These are phyloP conservation scores for Eucalyptus guilfoylei DNA, from an alignment of 345 rosid genomes.

Conservation along the genomic window DNA sequence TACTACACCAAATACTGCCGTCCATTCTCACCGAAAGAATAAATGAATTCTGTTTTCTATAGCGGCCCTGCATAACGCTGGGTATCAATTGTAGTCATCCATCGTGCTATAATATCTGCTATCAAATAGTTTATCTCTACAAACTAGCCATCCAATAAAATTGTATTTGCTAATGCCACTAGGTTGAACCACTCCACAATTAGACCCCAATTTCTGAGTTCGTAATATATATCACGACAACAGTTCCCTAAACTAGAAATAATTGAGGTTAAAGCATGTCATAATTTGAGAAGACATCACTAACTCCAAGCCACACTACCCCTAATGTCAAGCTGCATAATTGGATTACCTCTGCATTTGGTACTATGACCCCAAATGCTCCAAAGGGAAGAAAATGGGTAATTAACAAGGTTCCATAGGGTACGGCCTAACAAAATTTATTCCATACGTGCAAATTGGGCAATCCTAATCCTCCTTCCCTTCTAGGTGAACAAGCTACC, in stretches of 20 bases:
- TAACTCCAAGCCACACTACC: no score
- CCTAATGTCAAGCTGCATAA: no score
- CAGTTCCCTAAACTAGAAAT: accelerated
- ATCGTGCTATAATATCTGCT: background rate
- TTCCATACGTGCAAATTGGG: no score
- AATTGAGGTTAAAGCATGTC: background rate
- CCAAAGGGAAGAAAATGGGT: no score
- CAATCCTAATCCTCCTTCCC: no score
- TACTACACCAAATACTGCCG: background rate
- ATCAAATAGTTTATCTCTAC: accelerated
- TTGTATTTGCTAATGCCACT: background rate
- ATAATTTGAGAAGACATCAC: no score
- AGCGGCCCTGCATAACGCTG: accelerated
- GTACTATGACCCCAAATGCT: no score
- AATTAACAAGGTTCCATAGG: no score
- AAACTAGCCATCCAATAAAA: background rate
- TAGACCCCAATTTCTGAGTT: accelerated
- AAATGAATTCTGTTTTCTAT: background rate
- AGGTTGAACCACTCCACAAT: background rate
- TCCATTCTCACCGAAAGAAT: background rate
- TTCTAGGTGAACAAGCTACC: no score
- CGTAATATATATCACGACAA: background rate
- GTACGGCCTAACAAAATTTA: accelerated
- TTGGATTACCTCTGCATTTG: no score
- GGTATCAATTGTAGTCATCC: background rate